Percentiles rank a stretch among this genome's conserved stretches.
phyloP scores from a whole-genome alignment of 257 asterid genomes.

The Petunia secreta region DNA sequence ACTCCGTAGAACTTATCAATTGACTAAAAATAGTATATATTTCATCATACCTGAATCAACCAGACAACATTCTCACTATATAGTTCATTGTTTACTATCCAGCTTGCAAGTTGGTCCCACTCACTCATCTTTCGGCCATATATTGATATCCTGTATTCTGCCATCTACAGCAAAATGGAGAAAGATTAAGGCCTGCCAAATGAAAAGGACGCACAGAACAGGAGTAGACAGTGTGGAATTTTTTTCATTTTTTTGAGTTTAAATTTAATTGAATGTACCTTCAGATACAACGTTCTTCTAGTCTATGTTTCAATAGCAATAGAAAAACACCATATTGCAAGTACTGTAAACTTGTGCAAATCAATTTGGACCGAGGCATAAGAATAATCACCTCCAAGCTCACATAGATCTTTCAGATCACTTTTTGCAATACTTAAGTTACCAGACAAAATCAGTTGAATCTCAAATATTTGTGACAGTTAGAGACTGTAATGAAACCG shows the following conservation, averaged over 20 bases:
- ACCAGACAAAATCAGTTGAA: background rate
- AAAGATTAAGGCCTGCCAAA: constrained; percentile 23
- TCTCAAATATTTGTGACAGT: background rate
- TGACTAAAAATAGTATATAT: background rate
- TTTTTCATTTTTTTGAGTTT: background rate
- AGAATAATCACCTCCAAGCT: constrained; percentile 1
- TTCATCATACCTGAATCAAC: constrained; percentile 85
- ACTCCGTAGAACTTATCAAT: background rate
- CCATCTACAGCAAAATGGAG: constrained; percentile 71
- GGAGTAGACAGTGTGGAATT: background rate
- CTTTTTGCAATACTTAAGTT: background rate
- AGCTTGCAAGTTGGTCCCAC: constrained; percentile 98
- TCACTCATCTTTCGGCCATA: constrained; percentile 98
- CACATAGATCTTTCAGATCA: background rate
- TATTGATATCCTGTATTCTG: constrained; percentile 90
- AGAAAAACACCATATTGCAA: background rate
- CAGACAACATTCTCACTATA: constrained; percentile 95
- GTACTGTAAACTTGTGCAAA: background rate
- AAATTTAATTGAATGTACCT: background rate
- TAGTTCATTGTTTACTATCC: constrained; percentile 89
- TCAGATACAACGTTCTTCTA: background rate
- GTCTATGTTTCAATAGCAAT: background rate
- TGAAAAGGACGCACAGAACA: constrained; percentile 14
- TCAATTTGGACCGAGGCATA: constrained; percentile 8
- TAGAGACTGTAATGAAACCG: background rate